Conservation (phyloP, 495 filamentous ascomycete genomes). For the Talaromyces proteolyticus region DNA sequence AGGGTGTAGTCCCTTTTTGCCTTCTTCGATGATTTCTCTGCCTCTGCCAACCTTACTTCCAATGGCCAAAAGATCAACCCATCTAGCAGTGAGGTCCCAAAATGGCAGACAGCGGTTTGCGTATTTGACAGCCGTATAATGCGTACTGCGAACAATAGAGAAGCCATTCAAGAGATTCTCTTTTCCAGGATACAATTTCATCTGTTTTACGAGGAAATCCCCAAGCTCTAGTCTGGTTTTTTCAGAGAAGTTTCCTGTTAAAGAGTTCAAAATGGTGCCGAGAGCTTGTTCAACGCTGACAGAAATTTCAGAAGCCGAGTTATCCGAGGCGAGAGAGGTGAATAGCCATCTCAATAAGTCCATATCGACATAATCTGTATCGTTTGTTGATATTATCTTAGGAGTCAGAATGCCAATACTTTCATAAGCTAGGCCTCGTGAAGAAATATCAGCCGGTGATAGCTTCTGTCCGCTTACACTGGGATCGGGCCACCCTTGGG, state of each 20-base stretch:
- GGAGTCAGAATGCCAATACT: conserved; percentile 74
- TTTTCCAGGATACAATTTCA: conserved; percentile 50
- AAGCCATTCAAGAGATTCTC: conserved; percentile 30
- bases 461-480: conserved; percentile 34
- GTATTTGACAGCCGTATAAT: conserved; percentile 81
- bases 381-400: conserved; percentile 12
- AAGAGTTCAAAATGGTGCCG: conserved; percentile 64
- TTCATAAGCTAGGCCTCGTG: conserved; percentile 76
- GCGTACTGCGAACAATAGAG: conserved; percentile 54
- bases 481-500: conserved; percentile 76
- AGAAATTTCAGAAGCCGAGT: conserved; percentile 63
- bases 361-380: conserved; percentile 23
- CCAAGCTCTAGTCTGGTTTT: conserved; percentile 44
- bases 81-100: conserved; percentile 70
- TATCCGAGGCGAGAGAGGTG: conserved; percentile 71
- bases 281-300: conserved; percentile 88
- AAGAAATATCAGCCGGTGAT: conserved; percentile 52
- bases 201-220: conserved; percentile 60
- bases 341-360: conserved; percentile 72
- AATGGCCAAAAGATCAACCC: conserved; percentile 81
- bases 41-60: conserved; percentile 53
- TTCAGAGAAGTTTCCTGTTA: conserved; percentile 38
- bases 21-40: conserved; percentile 84
- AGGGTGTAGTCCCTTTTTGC: conserved; percentile 77
- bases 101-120: conserved; percentile 86